A percentile compares a stretch with the other conserved stretches of the same genome.
phyloP scores from a whole-genome alignment of 192 early-diverging fungal genomes.

The Backusella liffmaniae region DNA sequence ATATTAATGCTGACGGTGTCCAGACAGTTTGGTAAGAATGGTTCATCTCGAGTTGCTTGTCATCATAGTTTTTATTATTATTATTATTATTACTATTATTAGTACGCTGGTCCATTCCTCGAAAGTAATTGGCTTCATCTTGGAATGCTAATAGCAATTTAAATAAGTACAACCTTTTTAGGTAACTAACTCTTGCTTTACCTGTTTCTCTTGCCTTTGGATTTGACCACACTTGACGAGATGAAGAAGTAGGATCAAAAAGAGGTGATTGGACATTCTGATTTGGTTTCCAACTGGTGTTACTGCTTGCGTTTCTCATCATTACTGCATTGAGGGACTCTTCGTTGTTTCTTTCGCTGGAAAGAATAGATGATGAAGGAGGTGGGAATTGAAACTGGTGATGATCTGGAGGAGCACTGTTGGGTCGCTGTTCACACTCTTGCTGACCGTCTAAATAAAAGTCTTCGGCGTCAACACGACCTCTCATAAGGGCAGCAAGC shows the following conservation, averaged over 20 bases:
- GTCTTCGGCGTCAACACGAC: slow-evolving; percentile 15
- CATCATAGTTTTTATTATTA: neutral
- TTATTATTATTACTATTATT: neutral
- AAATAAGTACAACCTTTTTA: neutral
- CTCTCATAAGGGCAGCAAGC: slow-evolving; percentile 26
- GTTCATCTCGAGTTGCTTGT: neutral
- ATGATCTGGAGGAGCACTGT: slow-evolving; percentile 22
- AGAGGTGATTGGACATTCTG: slow-evolving; percentile 4
- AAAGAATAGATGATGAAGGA: neutral
- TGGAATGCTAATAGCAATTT: neutral
- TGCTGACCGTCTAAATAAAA: neutral
- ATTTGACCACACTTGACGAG: slow-evolving; percentile 23
- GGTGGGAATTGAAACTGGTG: slow-evolving; percentile 7
- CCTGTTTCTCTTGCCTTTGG: slow-evolving; percentile 10
- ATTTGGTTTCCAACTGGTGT: neutral
- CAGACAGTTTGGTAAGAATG: slow-evolving; percentile 8
- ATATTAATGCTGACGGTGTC: slow-evolving; percentile 13
- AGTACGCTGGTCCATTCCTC: neutral
- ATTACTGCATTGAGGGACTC: neutral
- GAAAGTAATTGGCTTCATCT: neutral
- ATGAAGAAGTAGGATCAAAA: slow-evolving; percentile 16
- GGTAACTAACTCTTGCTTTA: neutral
- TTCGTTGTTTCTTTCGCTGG: neutral
- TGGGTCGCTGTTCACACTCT: slow-evolving; percentile 15
- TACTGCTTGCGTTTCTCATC: neutral